A percentile compares a stretch with the other conserved stretches of the same genome.
These are phyloP conservation scores for Ustilago shanxiensis DNA, from an alignment of 1,284 basidiomycete genomes.

Conservation along the genomic window DNA sequence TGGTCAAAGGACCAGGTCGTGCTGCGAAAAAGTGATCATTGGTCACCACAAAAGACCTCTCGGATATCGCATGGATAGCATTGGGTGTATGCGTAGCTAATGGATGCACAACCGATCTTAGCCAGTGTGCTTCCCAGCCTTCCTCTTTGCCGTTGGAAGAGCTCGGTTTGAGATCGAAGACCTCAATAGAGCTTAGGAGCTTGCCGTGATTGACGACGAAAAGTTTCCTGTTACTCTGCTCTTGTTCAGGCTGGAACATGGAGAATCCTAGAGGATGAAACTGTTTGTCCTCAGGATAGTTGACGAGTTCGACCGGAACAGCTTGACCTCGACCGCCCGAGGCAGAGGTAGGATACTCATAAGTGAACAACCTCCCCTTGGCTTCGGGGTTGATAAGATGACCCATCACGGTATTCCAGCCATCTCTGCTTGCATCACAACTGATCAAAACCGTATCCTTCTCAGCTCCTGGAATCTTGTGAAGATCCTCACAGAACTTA, in stretches of 20 bases:
- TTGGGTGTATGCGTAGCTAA: slow-evolving; percentile 73
- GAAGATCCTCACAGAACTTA: slow-evolving; percentile 45
- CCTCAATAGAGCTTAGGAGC: slow-evolving; percentile 18
- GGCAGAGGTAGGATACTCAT: slow-evolving; percentile 13
- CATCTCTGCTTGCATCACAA: slow-evolving; percentile 36
- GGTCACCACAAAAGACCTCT: slow-evolving; percentile 77
- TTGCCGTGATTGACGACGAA: slow-evolving; percentile 41
- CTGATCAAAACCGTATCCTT: slow-evolving; percentile 30
- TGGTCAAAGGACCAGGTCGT: slow-evolving; percentile 67
- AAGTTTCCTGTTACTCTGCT: neutral
- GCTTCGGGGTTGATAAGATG: slow-evolving; percentile 16
- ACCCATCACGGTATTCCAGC: slow-evolving; percentile 56
- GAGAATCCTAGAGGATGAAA: slow-evolving; percentile 49
- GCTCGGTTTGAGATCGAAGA: slow-evolving; percentile 24
- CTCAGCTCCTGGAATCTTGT: slow-evolving; percentile 16
- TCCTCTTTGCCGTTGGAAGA: neutral
- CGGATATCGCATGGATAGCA: slow-evolving; percentile 76
- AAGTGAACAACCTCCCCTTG: slow-evolving; percentile 31
- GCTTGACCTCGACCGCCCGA: neutral
- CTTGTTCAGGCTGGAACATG: neutral
- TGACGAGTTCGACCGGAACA: slow-evolving; percentile 14
- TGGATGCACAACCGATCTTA: slow-evolving; percentile 24
- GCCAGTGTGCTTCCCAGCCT: slow-evolving; percentile 27
- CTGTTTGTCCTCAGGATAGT: slow-evolving; percentile 15
- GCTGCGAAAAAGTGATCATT: slow-evolving; percentile 80